Evolutionary conservation across 2,329 filamentous ascomycete genomes (phyloP).

Genomic region (Hysterium pulicare): DNA sequence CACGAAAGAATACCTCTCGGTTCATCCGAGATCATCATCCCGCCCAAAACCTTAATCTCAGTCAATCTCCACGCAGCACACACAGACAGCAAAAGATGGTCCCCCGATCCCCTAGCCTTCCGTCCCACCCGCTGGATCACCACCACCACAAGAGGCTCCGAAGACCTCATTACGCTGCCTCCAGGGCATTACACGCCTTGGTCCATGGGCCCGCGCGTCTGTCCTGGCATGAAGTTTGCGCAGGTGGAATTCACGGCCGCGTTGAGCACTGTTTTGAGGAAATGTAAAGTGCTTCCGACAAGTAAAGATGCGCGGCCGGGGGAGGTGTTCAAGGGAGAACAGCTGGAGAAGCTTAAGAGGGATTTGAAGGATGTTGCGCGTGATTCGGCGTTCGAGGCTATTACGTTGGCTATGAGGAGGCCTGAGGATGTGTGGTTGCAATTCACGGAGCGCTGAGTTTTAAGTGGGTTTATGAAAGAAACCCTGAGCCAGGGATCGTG

Average conservation of each 20-base stretch:
- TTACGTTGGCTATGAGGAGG: slow-evolving; percentile 4
- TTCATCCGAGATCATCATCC: slow-evolving; percentile 8
- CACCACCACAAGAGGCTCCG: not conserved
- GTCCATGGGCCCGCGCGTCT: slow-evolving; percentile 49
- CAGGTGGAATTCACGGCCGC: slow-evolving; percentile 54
- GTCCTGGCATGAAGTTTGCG: slow-evolving; percentile 54
- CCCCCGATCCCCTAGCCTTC: slow-evolving; percentile 23
- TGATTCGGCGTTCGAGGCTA: not conserved
- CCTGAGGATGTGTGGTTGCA: slow-evolving; percentile 2
- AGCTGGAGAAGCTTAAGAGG: slow-evolving; percentile 12
- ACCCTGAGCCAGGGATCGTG: too few relatives aligned
- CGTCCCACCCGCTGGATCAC: slow-evolving; percentile 34
- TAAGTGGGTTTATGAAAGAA: not conserved
- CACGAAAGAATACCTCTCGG: slow-evolving; percentile 1
- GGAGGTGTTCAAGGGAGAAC: slow-evolving; percentile 15
- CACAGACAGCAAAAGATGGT: slow-evolving; percentile 20
- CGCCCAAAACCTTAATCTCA: slow-evolving; percentile 12
- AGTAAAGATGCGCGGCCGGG: not conserved
- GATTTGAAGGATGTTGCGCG: slow-evolving; percentile 12
- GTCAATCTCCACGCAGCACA: slow-evolving; percentile 25
- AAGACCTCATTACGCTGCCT: slow-evolving; percentile 2
- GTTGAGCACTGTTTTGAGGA: slow-evolving; percentile 29
- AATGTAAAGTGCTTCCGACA: not conserved
- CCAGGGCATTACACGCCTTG: slow-evolving; percentile 45
- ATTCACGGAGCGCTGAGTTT: not conserved